phyloP scores from a whole-genome alignment of 2,329 filamentous ascomycete genomes.

The Sordariomycetes sp. region DNA sequence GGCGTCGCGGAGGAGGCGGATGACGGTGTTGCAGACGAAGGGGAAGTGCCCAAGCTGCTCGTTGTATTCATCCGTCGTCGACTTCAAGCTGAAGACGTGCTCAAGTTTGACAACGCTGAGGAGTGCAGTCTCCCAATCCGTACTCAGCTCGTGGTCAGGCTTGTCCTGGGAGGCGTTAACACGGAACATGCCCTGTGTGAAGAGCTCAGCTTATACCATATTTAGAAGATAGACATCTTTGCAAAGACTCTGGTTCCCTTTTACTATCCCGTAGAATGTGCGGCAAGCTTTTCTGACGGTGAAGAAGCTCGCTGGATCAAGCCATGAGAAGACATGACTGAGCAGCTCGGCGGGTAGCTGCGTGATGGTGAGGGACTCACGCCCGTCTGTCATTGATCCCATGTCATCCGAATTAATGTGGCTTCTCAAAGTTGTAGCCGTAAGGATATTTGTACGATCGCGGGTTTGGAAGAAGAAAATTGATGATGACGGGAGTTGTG shows the following conservation, averaged over 20 bases:
- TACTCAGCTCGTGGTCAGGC: conserved; percentile 17
- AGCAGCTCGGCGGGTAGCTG: conserved; percentile 53
- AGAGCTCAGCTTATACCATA: conserved; percentile 31
- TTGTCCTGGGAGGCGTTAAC: conserved; percentile 15
- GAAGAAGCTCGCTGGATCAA: conserved; percentile 47
- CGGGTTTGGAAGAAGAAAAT: no score
- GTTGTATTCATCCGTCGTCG: neutral
- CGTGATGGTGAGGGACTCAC: neutral
- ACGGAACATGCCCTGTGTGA: neutral
- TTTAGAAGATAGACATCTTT: conserved; percentile 50
- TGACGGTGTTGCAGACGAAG: conserved; percentile 38
- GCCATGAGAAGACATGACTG: conserved; percentile 47
- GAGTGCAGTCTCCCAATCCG: conserved; percentile 34
- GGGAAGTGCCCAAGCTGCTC: conserved; percentile 25
- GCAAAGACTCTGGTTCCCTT: conserved; percentile 48
- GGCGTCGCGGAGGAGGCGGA: conserved; percentile 34
- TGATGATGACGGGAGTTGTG: no score
- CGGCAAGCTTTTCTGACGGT: conserved; percentile 41
- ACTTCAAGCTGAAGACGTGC: conserved; percentile 23
- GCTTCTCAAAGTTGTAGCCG: no score
- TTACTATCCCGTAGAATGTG: conserved; percentile 43
- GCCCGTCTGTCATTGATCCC: no score
- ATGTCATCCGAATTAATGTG: no score
- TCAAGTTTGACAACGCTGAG: conserved; percentile 33
- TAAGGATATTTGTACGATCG: no score